Evolutionary conservation across 768 basidiomycete species (phyloP).

Genomic region (Coprinopsis marcescibilis): DNA sequence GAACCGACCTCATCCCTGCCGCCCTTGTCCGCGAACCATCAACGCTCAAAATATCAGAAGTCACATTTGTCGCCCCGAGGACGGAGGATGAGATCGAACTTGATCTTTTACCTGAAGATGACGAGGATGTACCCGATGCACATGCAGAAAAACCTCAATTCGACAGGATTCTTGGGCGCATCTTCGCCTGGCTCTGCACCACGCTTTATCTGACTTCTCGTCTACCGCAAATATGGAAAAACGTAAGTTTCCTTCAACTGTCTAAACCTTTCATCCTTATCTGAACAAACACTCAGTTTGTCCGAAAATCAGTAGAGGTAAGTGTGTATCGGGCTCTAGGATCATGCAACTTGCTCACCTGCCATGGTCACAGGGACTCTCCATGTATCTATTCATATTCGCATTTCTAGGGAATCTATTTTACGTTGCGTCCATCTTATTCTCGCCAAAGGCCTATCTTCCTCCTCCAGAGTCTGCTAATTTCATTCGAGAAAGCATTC

Average conservation of each 20-base stretch:
- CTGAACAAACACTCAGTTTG: constrained; percentile 45
- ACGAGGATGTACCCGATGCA: constrained; percentile 17
- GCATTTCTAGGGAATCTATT: constrained; percentile 93
- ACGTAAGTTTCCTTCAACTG: constrained; percentile 51
- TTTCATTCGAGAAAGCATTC: constrained; percentile 77
- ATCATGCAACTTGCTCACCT: neutral
- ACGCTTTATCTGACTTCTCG: constrained; percentile 89
- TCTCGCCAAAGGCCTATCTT: constrained; percentile 56
- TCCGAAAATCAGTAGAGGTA: constrained; percentile 86
- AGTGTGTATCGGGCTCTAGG: constrained; percentile 3
- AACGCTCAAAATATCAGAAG: neutral
- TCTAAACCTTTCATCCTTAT: constrained; percentile 5
- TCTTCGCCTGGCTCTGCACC: constrained; percentile 93
- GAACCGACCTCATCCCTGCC: constrained; percentile 13
- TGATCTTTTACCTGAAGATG: neutral
- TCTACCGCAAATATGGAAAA: constrained; percentile 98
- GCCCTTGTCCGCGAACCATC: neutral
- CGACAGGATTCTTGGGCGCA: constrained; percentile 77
- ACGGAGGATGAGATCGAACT: neutral
- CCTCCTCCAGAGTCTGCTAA: constrained; percentile 56
- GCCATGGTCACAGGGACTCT: constrained; percentile 60
- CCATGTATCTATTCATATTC: constrained; percentile 88
- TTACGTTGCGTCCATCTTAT: constrained; percentile 87
- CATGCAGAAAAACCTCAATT: constrained; percentile 22
- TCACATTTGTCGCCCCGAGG: neutral